Evolutionary conservation across 1,284 basidiomycete genomes (phyloP).

Genomic region (Anthracocystis walkeri): DNA sequence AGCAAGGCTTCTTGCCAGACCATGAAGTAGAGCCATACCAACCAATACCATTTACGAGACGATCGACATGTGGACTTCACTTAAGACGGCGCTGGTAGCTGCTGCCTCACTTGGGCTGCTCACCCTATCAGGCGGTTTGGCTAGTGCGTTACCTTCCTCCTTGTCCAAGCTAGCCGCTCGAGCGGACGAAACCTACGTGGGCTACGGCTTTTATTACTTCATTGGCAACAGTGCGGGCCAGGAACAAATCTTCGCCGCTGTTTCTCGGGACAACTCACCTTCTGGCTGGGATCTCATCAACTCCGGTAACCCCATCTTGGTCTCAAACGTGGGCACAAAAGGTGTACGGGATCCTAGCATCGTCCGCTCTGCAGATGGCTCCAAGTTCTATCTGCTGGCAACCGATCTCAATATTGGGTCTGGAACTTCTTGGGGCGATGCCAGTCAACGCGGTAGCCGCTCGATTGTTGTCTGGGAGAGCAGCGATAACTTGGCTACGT

Average conservation of each 20-base stretch:
- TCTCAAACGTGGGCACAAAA: slow-evolving; percentile 20
- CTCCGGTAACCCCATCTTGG: slow-evolving; percentile 19
- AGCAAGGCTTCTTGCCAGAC: too few relatives aligned
- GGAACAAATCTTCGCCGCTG: slow-evolving; percentile 26
- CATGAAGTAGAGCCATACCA: too few relatives aligned
- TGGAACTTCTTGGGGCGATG: slow-evolving; percentile 16
- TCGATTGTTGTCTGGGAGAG: slow-evolving; percentile 28
- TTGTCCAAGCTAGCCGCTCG: background rate
- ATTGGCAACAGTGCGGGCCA: slow-evolving; percentile 20
- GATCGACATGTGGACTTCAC: slow-evolving; percentile 4
- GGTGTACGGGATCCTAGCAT: slow-evolving; percentile 22
- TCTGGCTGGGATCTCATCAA: slow-evolving; percentile 24
- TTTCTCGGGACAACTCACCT: slow-evolving; percentile 17
- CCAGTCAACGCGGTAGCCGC: slow-evolving; percentile 3
- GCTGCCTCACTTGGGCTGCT: slow-evolving; percentile 9
- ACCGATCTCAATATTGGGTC: slow-evolving; percentile 29
- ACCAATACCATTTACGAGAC: too few relatives aligned
- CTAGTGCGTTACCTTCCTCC: background rate
- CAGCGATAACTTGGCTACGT: slow-evolving; percentile 8
- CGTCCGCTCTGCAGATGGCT: slow-evolving; percentile 15
- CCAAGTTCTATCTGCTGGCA: slow-evolving; percentile 22
- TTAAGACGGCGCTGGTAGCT: slow-evolving; percentile 1
- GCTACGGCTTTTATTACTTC: slow-evolving; percentile 36
- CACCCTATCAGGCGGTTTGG: background rate
- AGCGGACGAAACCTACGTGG: slow-evolving; percentile 8